Percentiles rank a stretch among this genome's conserved stretches.
Evolutionary conservation across 192 early-diverging fungal genomes (phyloP).

Genomic region (Coemansia sp.): DNA sequence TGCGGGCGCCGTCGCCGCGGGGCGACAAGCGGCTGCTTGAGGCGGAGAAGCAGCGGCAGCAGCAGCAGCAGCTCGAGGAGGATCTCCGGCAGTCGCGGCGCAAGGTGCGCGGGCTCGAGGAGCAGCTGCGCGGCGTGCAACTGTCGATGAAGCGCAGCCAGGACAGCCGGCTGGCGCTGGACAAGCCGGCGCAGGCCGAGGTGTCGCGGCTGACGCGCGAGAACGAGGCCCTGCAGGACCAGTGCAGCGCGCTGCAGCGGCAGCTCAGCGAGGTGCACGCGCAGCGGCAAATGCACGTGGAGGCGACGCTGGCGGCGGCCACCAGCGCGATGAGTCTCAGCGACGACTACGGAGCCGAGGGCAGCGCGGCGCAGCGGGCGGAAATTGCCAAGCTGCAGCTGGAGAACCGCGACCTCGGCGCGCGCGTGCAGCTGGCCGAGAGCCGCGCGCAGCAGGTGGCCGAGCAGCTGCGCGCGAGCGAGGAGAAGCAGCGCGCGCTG

Average conservation of each 20-base stretch:
- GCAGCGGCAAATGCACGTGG: constrained; percentile 12
- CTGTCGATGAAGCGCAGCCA: constrained; percentile 28
- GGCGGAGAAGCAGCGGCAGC: constrained; percentile 8
- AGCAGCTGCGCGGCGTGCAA: constrained; percentile 30
- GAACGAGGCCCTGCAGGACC: constrained; percentile 35
- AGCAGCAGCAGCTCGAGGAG: constrained; percentile 2
- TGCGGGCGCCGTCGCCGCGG: constrained; percentile 31
- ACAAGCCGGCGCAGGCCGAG: constrained; percentile 18
- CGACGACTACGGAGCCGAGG: background rate
- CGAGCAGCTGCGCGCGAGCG: constrained; percentile 9
- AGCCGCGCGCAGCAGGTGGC: constrained; percentile 2
- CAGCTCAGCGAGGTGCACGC: constrained; percentile 17
- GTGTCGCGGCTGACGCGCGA: constrained; percentile 11
- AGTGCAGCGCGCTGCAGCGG: constrained; percentile 26
- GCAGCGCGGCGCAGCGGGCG: constrained; percentile 20
- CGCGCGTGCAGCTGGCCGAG: constrained; percentile 2
- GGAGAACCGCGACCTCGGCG: constrained; percentile 17
- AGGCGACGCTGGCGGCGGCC: constrained; percentile 15
- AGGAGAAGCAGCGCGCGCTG: constrained; percentile 11
- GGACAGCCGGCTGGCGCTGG: constrained; percentile 10
- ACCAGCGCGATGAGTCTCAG: constrained; percentile 10
- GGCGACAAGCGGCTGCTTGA: constrained; percentile 7
- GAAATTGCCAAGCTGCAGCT: constrained; percentile 26
- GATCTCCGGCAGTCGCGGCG: constrained; percentile 13
- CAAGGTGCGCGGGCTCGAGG: constrained; percentile 24